Evolutionary conservation across 75 land plant species (phyloP).

Genomic region (Pinus albicaulis): DNA sequence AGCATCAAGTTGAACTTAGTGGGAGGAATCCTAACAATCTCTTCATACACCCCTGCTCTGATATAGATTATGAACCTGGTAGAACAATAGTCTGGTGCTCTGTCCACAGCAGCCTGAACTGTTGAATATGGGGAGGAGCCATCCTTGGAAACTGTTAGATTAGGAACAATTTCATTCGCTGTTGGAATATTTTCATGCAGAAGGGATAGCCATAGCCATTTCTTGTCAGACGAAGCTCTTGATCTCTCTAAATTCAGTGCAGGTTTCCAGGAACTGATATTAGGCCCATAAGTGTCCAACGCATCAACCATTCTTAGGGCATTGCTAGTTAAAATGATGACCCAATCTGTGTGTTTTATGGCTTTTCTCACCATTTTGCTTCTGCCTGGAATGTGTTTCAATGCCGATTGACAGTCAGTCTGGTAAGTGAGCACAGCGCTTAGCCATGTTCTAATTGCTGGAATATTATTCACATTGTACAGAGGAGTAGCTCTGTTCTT

Average conservation of each 20-base stretch:
- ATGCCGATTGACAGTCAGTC: conserved; percentile 47
- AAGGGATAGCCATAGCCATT: not conserved
- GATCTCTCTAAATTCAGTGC: conserved; percentile 29
- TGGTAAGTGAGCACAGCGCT: conserved; percentile 54
- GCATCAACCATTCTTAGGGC: conserved; percentile 64
- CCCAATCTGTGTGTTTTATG: conserved; percentile 19
- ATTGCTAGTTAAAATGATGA: conserved; percentile 39
- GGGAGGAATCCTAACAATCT: conserved; percentile 32
- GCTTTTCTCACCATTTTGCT: conserved; percentile 20
- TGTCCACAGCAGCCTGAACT: conserved; percentile 43
- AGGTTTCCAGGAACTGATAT: conserved; percentile 30
- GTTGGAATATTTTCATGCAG: conserved; percentile 5
- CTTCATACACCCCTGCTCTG: conserved; percentile 43
- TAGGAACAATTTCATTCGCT: conserved; percentile 15
- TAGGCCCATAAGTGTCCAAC: conserved; percentile 26
- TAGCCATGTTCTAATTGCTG: conserved; percentile 49
- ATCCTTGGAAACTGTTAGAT: conserved; percentile 43
- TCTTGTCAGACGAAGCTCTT: conserved; percentile 33
- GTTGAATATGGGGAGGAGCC: conserved; percentile 13
- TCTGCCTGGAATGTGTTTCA: conserved; percentile 38
- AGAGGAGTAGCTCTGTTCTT: not conserved
- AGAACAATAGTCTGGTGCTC: conserved; percentile 21
- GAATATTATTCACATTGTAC: conserved; percentile 2
- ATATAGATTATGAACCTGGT: conserved; percentile 31
- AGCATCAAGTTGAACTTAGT: conserved; percentile 32